Percentiles rank a stretch among this genome's conserved stretches.
Evolutionary conservation across 495 filamentous ascomycete species (phyloP).

Genomic region (Annulohypoxylon bovei): DNA sequence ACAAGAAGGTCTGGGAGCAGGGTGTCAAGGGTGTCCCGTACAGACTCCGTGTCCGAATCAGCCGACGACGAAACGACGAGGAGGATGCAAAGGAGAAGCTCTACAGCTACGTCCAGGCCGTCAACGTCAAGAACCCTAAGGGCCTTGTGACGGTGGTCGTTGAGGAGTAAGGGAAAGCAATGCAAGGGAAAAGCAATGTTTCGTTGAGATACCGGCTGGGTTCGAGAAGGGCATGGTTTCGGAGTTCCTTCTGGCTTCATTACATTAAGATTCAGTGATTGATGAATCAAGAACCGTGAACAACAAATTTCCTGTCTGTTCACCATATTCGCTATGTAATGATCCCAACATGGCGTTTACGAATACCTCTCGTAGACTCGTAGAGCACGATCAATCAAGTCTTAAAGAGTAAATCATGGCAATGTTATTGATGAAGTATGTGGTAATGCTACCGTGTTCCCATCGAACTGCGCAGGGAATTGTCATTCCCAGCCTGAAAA

Average conservation of each 20-base stretch:
- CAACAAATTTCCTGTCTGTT: conserved; percentile 15
- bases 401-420: background rate
- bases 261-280: conserved; percentile 60
- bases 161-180: conserved; percentile 59
- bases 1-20: conserved; percentile 99
- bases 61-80: conserved; percentile 99
- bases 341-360: background rate
- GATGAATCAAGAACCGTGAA: conserved; percentile 59
- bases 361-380: background rate
- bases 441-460: conserved; percentile 5
- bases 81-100: conserved; percentile 98
- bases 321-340: background rate
- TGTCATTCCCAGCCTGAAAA: conserved; percentile 21
- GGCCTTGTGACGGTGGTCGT: conserved; percentile 88
- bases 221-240: conserved; percentile 62
- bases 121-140: conserved; percentile 99
- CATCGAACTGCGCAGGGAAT: conserved; percentile 9
- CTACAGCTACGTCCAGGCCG: conserved; percentile 98
- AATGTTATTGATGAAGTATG: conserved; percentile 9
- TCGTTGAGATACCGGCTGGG: conserved; percentile 51
- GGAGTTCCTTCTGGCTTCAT: conserved; percentile 58
- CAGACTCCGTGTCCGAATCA: conserved; percentile 96
- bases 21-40: conserved; percentile 98
- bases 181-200: conserved; percentile 46
- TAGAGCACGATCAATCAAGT: background rate